A percentile compares a stretch with the other conserved stretches of the same genome.
phyloP scores from a whole-genome alignment of 805 yeast genomes.

The Dipodascopsis uninucleata region DNA sequence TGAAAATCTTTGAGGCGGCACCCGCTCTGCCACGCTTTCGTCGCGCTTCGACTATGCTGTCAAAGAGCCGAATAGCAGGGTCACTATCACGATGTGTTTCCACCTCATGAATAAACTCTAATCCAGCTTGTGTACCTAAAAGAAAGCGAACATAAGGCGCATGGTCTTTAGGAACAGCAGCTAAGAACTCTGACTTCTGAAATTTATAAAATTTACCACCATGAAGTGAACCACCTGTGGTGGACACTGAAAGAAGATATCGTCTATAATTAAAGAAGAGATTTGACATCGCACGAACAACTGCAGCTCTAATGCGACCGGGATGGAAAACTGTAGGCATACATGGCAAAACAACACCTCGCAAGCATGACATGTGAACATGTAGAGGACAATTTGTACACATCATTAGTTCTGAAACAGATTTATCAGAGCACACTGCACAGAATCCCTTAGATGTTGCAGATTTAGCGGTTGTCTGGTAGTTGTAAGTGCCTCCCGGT shows the following conservation, averaged over 20 bases:
- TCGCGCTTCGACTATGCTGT: constrained; percentile 1
- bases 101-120: constrained; percentile 22
- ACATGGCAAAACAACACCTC: constrained; percentile 18
- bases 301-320: constrained; percentile 18
- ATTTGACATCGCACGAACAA: constrained; percentile 17
- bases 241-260: neutral
- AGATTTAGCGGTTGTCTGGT: too few species aligned
- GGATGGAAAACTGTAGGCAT: constrained; percentile 22
- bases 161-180: constrained; percentile 16
- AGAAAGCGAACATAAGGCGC: constrained; percentile 17
- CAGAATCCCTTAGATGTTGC: constrained; percentile 1
- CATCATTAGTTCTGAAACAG: neutral
- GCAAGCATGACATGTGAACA: constrained; percentile 10
- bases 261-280: constrained; percentile 17
- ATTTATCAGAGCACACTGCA: constrained; percentile 7
- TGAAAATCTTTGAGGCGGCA: neutral
- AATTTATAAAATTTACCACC: constrained; percentile 2
- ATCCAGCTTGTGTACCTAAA: constrained; percentile 24
- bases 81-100: constrained; percentile 6
- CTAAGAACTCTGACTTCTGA: constrained; percentile 9
- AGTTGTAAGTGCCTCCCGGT: too few species aligned
- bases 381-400: constrained; percentile 9
- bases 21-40: constrained; percentile 1
- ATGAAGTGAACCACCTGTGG: constrained; percentile 6
- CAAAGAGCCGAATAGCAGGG: constrained; percentile 10